Evolutionary conservation across 768 basidiomycete species (phyloP).

Genomic region (Neoboletus magnificus): DNA sequence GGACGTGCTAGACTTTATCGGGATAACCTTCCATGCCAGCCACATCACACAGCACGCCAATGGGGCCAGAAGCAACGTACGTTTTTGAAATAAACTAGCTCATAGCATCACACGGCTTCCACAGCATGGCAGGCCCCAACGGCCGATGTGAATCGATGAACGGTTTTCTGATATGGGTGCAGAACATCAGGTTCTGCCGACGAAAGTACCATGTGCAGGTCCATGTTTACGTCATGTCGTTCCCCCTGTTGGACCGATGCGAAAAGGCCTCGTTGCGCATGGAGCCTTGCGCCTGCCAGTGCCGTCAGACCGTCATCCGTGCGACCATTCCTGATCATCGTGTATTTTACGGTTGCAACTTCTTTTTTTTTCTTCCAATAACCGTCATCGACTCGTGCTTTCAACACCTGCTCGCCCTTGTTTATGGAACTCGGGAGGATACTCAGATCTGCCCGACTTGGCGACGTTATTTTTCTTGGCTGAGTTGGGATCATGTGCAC

Average conservation of each 20-base stretch:
- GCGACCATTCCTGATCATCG: not conserved
- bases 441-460: not conserved
- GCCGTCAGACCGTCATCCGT: conserved; percentile 1
- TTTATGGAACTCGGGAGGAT: not conserved
- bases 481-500: not conserved
- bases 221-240: not conserved
- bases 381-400: not conserved
- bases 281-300: conserved; percentile 2
- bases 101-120: conserved; percentile 9
- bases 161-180: not conserved
- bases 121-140: conserved; percentile 18
- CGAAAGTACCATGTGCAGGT: not conserved
- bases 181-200: not conserved
- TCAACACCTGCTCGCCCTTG: not conserved
- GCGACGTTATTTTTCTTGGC: not conserved
- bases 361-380: not conserved
- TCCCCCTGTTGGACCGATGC: not conserved
- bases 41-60: conserved; percentile 25
- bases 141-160: conserved; percentile 3
- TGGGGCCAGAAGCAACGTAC: not conserved
- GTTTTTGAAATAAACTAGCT: conserved; percentile 15
- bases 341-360: not conserved
- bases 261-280: not conserved
- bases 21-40: conserved; percentile 4
- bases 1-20: conserved; percentile 9